A percentile compares a stretch with the other conserved stretches of the same genome.
Evolutionary conservation across 345 rosid species (phyloP).

Genomic region (Acer campestre): DNA sequence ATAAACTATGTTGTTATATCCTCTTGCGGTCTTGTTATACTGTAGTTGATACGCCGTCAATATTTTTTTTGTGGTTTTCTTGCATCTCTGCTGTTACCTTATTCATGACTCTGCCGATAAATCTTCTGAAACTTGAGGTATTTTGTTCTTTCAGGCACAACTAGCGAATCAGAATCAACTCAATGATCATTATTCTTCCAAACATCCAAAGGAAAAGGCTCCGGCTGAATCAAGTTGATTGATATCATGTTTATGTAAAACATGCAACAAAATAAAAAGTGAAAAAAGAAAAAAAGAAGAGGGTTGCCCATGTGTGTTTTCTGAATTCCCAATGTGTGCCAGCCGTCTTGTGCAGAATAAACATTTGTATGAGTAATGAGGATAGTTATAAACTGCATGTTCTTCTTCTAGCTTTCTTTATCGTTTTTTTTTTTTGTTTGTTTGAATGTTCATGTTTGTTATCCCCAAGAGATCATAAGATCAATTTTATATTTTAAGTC

Average conservation of each 20-base stretch:
- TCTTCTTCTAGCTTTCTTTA: neutral
- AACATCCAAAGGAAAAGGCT: conserved; percentile 72
- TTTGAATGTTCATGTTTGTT: neutral
- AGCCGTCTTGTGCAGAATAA: neutral
- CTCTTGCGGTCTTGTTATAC: neutral
- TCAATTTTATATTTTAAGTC: too few relatives aligned
- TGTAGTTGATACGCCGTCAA: neutral
- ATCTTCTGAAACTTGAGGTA: conserved; percentile 3
- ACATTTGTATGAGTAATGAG: neutral
- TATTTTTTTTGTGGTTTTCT: neutral
- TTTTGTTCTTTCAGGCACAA: conserved; percentile 45
- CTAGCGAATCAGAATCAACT: conserved; percentile 72
- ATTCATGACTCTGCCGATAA: neutral
- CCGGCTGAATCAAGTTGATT: conserved; percentile 52
- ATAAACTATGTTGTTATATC: neutral
- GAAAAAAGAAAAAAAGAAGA: neutral
- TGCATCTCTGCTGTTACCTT: neutral
- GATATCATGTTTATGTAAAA: conserved; percentile 17
- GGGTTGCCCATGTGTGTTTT: neutral
- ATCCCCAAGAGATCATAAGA: neutral
- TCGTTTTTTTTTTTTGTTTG: neutral
- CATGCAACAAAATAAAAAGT: neutral
- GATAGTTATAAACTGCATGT: neutral
- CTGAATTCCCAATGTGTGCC: conserved; percentile 11
- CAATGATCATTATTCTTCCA: conserved; percentile 64